A percentile compares a stretch with the other conserved stretches of the same genome.
phyloP scores from a whole-genome alignment of 441 rosid species.

The Pelargonium cotyledonis region DNA sequence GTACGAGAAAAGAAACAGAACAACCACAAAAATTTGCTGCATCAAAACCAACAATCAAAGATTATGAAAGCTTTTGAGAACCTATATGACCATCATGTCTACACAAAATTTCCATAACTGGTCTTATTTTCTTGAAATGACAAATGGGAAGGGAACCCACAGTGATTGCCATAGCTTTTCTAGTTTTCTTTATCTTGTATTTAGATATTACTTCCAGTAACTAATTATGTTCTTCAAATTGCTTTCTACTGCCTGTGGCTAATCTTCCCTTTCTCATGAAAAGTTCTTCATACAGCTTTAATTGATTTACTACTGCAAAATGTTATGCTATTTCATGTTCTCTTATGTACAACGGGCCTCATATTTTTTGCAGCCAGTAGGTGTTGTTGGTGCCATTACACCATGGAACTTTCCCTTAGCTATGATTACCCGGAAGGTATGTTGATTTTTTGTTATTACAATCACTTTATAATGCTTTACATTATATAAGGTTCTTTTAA shows the following conservation, averaged over 20 bases:
- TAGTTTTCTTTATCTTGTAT: not conserved
- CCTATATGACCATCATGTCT: slow-evolving; percentile 3
- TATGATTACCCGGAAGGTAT: slow-evolving; percentile 95
- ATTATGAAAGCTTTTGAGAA: not conserved
- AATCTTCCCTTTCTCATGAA: not conserved
- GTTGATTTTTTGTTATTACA: slow-evolving; percentile 20
- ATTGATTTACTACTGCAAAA: not conserved
- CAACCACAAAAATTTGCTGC: not conserved
- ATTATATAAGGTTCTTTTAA: slow-evolving; percentile 11
- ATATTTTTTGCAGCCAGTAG: slow-evolving; percentile 64
- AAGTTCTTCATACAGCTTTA: slow-evolving; percentile 4
- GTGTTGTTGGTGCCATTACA: slow-evolving; percentile 91
- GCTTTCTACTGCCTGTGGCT: not conserved
- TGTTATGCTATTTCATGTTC: slow-evolving; percentile 1
- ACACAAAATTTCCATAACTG: not conserved
- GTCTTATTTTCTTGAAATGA: not conserved
- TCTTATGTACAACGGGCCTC: slow-evolving; percentile 6
- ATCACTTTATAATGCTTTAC: slow-evolving; percentile 9
- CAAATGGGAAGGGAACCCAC: not conserved
- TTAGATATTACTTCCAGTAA: not conserved
- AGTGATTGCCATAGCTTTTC: not conserved
- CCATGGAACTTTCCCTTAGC: slow-evolving; percentile 99
- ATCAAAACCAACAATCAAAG: not conserved
- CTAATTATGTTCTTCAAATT: not conserved
- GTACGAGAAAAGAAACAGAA: not conserved